Base-by-base conservation (phyloP, 2,329 filamentous ascomycete genomes). In the Scytalidium lignicola region DNA sequence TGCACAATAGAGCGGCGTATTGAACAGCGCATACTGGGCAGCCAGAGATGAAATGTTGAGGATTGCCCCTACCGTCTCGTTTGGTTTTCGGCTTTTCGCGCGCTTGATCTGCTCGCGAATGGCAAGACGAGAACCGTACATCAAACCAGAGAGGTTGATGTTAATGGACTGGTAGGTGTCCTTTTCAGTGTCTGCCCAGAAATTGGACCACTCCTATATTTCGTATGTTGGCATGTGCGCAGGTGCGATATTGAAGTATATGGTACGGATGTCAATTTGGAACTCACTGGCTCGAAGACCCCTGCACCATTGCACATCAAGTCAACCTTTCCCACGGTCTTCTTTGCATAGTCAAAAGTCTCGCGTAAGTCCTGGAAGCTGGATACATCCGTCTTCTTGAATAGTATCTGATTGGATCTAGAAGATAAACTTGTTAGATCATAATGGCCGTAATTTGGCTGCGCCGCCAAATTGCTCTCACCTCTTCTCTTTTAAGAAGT, bases 131-230 rank as follows among this genome's bases (percentile, higher is more conserved):
- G 74, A 75, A 2, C 67, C 65, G 28, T 74, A 72, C 55, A 77
- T 75, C 1, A 74, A 74, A 52, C 77, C 74, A 0, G 70, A 72
- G 47, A 77, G 49, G 53, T 76, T 76, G 61, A 77, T 74, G 47
- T 76, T 73, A 17, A 77, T 46, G 46, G 66, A 49, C 29, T 66
- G 65, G 55, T 74, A 76, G 41, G 2, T 57, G 60, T 23, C 65
- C 54, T 55, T 74, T 67, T 22, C 26, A 28, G 26, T 28, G 13
- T 28, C 26, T 28, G 26, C 60, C 71, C 73, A 77, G 61, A 77
- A 76, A 48, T 69, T 73, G 45, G 58, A 58, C 51, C 47, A 55
- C 7, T 47, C 37, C 57, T 58, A 20, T 41, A 28, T 39, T 1
- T 5, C 13, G 26, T 28, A 28, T 28, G 26, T 28, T 28, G 26